phyloP scores from a whole-genome alignment of 352 stramenopile genomes.

The Phytophthora quininea region DNA sequence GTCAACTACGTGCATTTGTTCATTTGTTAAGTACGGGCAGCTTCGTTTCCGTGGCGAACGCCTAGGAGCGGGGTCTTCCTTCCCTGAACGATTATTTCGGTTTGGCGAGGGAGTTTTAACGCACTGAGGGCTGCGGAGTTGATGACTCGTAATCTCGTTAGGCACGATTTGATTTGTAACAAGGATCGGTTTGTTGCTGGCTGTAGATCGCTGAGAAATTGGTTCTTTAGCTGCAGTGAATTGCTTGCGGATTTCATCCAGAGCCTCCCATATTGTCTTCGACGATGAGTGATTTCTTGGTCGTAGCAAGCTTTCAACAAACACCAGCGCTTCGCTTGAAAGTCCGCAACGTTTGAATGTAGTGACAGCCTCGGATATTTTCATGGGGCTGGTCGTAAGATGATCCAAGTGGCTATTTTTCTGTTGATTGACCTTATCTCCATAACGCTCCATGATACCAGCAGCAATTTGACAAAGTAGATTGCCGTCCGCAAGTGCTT shows the following conservation, averaged over 20 bases:
- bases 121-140: neutral
- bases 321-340: slow-evolving; percentile 9
- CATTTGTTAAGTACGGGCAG: slow-evolving; percentile 34
- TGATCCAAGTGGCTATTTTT: too few relatives aligned
- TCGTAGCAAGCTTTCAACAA: slow-evolving; percentile 15
- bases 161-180: too few relatives aligned
- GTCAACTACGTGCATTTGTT: slow-evolving; percentile 38
- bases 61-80: neutral
- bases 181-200: neutral
- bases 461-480: slow-evolving; percentile 44
- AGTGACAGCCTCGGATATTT: neutral
- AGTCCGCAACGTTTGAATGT: slow-evolving; percentile 23
- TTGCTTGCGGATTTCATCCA: slow-evolving; percentile 17
- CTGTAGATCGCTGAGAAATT: neutral
- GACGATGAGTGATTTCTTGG: slow-evolving; percentile 6
- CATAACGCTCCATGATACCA: slow-evolving; percentile 20
- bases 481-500: slow-evolving; percentile 40
- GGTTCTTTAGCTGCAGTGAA: neutral
- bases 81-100: neutral
- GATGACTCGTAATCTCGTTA: too few relatives aligned
- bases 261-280: slow-evolving; percentile 18
- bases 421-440: slow-evolving; percentile 1
- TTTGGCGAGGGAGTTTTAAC: neutral
- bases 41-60: slow-evolving; percentile 21
- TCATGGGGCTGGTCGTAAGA: slow-evolving; percentile 1